These are phyloP conservation scores for Paxillus involutus DNA, from an alignment of 768 basidiomycete genomes.

Conservation along the genomic window DNA sequence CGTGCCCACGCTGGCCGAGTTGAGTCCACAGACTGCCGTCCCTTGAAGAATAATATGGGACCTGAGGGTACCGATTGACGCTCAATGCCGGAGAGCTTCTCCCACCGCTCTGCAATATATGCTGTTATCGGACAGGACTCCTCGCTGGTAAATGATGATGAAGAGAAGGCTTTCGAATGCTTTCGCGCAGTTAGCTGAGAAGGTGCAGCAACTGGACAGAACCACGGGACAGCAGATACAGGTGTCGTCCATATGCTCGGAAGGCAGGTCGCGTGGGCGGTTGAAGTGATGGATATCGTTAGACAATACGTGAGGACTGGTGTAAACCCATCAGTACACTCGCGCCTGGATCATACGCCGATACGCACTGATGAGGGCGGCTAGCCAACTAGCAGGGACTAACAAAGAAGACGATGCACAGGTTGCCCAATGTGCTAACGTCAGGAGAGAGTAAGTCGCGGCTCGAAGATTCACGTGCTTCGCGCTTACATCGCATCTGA, in stretches of 20 bases:
- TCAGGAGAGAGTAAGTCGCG: slow-evolving; percentile 6
- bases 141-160: slow-evolving; percentile 8
- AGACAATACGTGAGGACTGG: slow-evolving; percentile 58
- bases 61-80: slow-evolving; percentile 14
- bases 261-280: slow-evolving; percentile 43
- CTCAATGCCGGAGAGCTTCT: slow-evolving; percentile 24
- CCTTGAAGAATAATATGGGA: slow-evolving; percentile 17
- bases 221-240: slow-evolving; percentile 61
- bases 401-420: slow-evolving; percentile 51
- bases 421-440: slow-evolving; percentile 38
- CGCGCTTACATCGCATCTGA: slow-evolving; percentile 32
- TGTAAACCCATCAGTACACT: slow-evolving; percentile 1
- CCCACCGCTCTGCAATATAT: slow-evolving; percentile 33
- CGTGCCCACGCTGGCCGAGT: slow-evolving; percentile 52
- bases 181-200: slow-evolving; percentile 10
- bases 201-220: slow-evolving; percentile 25
- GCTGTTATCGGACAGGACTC: slow-evolving; percentile 23
- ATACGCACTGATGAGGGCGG: slow-evolving; percentile 45
- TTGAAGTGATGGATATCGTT: slow-evolving; percentile 44
- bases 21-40: slow-evolving; percentile 21
- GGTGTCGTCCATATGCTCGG: slow-evolving; percentile 53
- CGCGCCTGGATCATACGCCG: background rate
- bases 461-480: background rate
- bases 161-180: slow-evolving; percentile 4
- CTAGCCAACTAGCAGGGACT: slow-evolving; percentile 48